phyloP scores from a whole-genome alignment of 2,329 filamentous ascomycete genomes.

The Arthroderma sp. region DNA sequence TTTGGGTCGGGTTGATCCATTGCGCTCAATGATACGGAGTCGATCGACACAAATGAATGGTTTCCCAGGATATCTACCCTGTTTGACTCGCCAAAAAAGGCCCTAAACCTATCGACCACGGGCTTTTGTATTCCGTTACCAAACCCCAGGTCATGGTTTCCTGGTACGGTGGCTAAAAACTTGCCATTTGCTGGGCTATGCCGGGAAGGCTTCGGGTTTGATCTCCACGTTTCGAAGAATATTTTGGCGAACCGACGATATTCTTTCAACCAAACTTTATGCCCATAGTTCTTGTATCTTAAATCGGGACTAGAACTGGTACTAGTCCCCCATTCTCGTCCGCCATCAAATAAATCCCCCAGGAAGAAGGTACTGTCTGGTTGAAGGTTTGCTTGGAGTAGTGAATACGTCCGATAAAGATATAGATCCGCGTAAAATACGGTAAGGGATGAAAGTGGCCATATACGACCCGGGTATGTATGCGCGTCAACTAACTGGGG shows the following conservation, averaged over 20 bases:
- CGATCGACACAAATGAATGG: slow-evolving; percentile 86
- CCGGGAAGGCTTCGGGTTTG: slow-evolving; percentile 42
- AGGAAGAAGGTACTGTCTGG: slow-evolving; percentile 85
- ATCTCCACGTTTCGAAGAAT: slow-evolving; percentile 59
- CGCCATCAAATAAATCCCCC: slow-evolving; percentile 90
- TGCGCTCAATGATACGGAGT: slow-evolving; percentile 78
- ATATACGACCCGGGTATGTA: slow-evolving; percentile 77
- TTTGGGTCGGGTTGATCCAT: slow-evolving; percentile 41
- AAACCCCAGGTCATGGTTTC: slow-evolving; percentile 92
- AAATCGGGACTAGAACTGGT: slow-evolving; percentile 47
- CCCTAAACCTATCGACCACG: slow-evolving; percentile 70
- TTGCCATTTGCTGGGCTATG: slow-evolving; percentile 56
- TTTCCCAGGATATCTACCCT: slow-evolving; percentile 84
- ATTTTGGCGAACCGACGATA: slow-evolving; percentile 76
- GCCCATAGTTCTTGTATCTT: slow-evolving; percentile 63
- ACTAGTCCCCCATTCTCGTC: slow-evolving; percentile 78
- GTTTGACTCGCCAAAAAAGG: slow-evolving; percentile 85
- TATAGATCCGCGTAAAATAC: slow-evolving; percentile 77
- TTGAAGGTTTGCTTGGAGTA: slow-evolving; percentile 60
- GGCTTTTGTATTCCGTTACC: slow-evolving; percentile 68
- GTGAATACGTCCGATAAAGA: slow-evolving; percentile 66
- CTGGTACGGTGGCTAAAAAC: slow-evolving; percentile 73
- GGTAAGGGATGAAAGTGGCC: slow-evolving; percentile 55
- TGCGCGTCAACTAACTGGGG: slow-evolving; percentile 88
- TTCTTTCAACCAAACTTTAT: slow-evolving; percentile 74